These are phyloP conservation scores for Aspergillus niger DNA, from an alignment of 2,329 filamentous ascomycete species.

Conservation along the genomic window DNA sequence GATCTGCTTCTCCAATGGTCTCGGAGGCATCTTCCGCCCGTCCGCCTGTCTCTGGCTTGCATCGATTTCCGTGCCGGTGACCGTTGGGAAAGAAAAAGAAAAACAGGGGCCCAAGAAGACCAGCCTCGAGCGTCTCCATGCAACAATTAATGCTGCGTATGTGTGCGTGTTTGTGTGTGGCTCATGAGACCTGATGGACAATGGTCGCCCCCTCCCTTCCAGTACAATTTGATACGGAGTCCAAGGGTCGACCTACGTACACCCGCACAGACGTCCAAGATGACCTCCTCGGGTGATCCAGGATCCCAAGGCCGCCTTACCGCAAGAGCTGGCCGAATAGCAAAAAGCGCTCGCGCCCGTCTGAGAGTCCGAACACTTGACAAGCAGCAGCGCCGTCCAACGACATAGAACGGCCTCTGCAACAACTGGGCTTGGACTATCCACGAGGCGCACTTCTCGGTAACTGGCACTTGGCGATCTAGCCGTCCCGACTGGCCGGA, in stretches of 20 bases:
- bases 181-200: not conserved
- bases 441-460: not conserved
- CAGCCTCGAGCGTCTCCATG: not conserved
- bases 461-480: constrained; percentile 8
- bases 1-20: not conserved
- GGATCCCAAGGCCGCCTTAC: not conserved
- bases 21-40: not conserved
- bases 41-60: not conserved
- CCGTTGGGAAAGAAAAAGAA: not conserved
- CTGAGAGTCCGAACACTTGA: not conserved
- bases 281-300: constrained; percentile 3
- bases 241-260: not conserved
- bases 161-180: constrained; percentile 1
- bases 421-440: not conserved
- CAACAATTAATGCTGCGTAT: not conserved
- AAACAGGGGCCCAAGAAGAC: not conserved
- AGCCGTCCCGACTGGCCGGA: constrained; percentile 11
- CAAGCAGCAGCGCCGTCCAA: no score
- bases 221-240: not conserved
- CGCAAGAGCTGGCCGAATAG: constrained; percentile 1
- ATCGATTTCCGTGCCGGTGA: not conserved
- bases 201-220: not conserved
- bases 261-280: constrained; percentile 1
- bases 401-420: not conserved
- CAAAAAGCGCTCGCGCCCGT: not conserved